phyloP scores from a whole-genome alignment of 2,329 filamentous ascomycete species.

The Colletotrichum sp. region DNA sequence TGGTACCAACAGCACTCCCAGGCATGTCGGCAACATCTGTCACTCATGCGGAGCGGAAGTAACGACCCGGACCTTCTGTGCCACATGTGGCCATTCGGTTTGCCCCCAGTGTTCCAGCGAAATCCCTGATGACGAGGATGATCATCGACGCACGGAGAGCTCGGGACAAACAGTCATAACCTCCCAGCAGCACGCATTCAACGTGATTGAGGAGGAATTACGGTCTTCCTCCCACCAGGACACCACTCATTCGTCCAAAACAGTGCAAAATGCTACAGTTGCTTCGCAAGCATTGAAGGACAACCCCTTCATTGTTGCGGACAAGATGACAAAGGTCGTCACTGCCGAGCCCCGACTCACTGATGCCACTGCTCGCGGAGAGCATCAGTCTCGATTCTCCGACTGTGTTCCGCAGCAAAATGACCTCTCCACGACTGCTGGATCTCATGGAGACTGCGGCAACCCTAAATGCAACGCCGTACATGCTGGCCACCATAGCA shows the following conservation, averaged over 20 bases:
- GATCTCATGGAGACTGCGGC: conserved; percentile 28
- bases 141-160: background rate
- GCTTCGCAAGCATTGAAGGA: conserved; percentile 26
- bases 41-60: conserved; percentile 54
- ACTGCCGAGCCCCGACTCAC: conserved; percentile 26
- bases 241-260: background rate
- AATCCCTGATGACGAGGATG: conserved; percentile 26
- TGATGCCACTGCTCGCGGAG: conserved; percentile 22
- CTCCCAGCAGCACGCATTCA: background rate
- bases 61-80: conserved; percentile 43
- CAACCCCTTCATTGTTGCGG: conserved; percentile 38
- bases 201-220: background rate
- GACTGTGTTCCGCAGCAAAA: conserved; percentile 31
- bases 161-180: background rate
- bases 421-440: conserved; percentile 17
- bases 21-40: conserved; percentile 43
- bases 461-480: conserved; percentile 30
- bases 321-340: conserved; percentile 26
- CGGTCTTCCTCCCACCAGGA: background rate
- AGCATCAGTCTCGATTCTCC: conserved; percentile 27
- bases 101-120: conserved; percentile 52
- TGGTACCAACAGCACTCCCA: conserved; percentile 32
- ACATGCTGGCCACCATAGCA: conserved; percentile 29
- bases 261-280: background rate
- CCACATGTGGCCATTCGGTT: conserved; percentile 55